Conservation (phyloP, 108 stramenopile species). For the Conticribra guillardii region DNA sequence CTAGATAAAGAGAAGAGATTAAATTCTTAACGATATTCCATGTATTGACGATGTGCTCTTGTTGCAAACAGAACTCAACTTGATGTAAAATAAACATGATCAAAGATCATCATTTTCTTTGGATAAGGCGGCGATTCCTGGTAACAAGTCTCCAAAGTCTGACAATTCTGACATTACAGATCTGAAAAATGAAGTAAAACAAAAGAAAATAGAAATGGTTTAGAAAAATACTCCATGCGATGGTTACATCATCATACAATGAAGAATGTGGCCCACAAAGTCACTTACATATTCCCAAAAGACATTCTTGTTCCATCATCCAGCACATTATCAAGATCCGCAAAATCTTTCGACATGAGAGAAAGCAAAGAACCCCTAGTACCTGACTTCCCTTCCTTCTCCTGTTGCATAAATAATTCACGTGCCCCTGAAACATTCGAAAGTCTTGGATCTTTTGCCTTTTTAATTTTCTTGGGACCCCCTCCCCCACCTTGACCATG, state of each 20-base stretch:
- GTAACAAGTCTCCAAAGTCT: conserved; percentile 25
- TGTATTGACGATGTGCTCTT: too few relatives aligned
- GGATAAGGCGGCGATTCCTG: neutral
- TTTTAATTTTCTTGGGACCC: conserved; percentile 24
- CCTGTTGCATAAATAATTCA: conserved; percentile 17
- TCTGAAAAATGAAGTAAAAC: conserved; percentile 2
- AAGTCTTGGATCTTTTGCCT: conserved; percentile 25
- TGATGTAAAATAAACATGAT: too few relatives aligned
- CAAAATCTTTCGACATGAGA: conserved; percentile 18
- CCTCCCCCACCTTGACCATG: conserved; percentile 26
- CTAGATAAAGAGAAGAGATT: too few relatives aligned
- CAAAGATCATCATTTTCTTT: neutral
- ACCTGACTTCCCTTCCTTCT: conserved; percentile 26
- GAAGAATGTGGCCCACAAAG: neutral
- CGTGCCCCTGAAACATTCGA: neutral
- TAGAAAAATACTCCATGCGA: neutral
- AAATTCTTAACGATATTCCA: too few relatives aligned
- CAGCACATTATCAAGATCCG: conserved; percentile 10
- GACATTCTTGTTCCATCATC: conserved; percentile 42
- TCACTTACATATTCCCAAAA: conserved; percentile 40
- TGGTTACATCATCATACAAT: neutral
- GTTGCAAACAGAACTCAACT: too few relatives aligned
- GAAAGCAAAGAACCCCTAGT: conserved; percentile 18
- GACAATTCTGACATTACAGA: conserved; percentile 46
- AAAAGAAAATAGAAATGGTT: neutral